Base-by-base conservation (phyloP, 495 filamentous ascomycete species). In the Darksidea phi region DNA sequence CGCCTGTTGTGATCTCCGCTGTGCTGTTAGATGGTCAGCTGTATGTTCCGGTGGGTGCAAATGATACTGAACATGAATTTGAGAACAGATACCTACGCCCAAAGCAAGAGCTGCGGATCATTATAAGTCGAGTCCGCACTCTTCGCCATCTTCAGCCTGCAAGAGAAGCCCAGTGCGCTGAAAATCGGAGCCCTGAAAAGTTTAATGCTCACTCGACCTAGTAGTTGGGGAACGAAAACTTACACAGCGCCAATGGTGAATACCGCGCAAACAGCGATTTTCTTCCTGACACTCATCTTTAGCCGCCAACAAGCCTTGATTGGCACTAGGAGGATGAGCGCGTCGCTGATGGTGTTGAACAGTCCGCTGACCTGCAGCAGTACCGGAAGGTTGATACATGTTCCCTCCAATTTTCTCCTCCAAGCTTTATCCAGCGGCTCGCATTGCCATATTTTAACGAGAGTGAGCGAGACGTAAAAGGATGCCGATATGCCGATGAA, bases 291-390 rank as follows among this genome's bases (percentile, higher is more conserved):
- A 20, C 20, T 46, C 61, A 64, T 52, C 36, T 53, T 43, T 21
- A 64, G 32, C 20, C 43, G 43, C 54, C 61, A 58, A n/a, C 20
- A 18, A 17, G 54, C 38, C 20, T 51, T 32, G 37, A 64, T 23
- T 6, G 61, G 61, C 2, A 64, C 26, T 12, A 64, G n/a, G 1
- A 64, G 47, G n/a, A 64, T 57, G 8, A 64, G 25, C 7, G 26
- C 37, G 28, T 64, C 61, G 18, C 45, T 64, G 23, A 59, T 54
- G 1, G 54, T 64, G 32, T 64, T 64, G 54, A 64, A 64, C 7
- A 54, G 18, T 6, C 61, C 61, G 28, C 54, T 64, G 23, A 53
- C 38, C 13, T 45, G 24, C 12, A 64, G 48, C 23, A 64, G 23
- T 0, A 52, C 18, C 12, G 54, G 38, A 13, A 57, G 11, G 47